phyloP scores from a whole-genome alignment of 345 rosid species.

The Lenwebbia sp. region DNA sequence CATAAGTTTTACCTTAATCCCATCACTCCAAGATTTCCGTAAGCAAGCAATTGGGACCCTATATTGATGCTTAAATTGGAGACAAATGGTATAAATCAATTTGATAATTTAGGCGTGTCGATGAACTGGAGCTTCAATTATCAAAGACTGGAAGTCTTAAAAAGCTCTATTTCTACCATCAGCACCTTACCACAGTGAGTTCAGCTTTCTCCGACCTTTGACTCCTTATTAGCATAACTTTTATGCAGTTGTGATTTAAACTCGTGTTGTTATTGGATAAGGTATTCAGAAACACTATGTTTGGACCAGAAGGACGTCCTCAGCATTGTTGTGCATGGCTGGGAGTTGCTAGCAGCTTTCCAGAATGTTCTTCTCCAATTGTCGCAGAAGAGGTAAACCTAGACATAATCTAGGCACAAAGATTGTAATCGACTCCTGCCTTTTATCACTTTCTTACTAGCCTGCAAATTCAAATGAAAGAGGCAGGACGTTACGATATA shows the following conservation, averaged over 20 bases:
- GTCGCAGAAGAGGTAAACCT: conserved; percentile 83
- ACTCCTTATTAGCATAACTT: background rate
- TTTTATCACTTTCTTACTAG: background rate
- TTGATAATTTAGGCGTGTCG: no score
- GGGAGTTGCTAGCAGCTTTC: conserved; percentile 96
- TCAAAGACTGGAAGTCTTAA: no score
- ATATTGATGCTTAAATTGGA: no score
- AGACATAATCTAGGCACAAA: background rate
- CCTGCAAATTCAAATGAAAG: background rate
- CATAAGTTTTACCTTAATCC: no score
- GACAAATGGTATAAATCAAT: no score
- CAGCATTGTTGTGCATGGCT: conserved; percentile 99
- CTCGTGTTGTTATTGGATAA: conserved; percentile 14
- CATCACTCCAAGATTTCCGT: no score
- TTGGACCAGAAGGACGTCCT: conserved; percentile 99
- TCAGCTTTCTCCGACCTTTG: no score
- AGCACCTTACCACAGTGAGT: no score
- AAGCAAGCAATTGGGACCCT: no score
- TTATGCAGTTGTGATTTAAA: conserved; percentile 5
- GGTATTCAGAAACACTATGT: conserved; percentile 99
- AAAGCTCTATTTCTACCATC: no score
- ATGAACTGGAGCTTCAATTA: no score
- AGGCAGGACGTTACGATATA: background rate
- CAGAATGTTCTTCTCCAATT: conserved; percentile 90
- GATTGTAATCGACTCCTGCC: background rate